phyloP scores from a whole-genome alignment of 2,329 filamentous ascomycete species.

The Fusarium guadeloupense region DNA sequence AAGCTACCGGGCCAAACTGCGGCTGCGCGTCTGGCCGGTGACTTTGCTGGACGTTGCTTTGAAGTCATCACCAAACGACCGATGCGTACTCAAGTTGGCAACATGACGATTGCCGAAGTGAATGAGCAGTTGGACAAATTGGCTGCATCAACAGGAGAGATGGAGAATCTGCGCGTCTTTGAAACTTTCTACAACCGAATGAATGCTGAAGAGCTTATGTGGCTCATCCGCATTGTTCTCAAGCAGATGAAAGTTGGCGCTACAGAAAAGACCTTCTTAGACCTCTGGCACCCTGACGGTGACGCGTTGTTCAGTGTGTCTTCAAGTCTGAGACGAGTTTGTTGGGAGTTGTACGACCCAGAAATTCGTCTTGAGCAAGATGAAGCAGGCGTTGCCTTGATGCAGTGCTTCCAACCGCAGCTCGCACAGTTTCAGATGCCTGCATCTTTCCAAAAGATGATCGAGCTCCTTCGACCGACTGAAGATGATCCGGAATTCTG shows the following conservation, averaged over 20 bases:
- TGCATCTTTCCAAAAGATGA: conserved; percentile 79
- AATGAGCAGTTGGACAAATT: conserved; percentile 86
- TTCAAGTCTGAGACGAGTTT: conserved; percentile 87
- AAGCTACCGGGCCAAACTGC: conserved; percentile 80
- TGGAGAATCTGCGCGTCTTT: conserved; percentile 84
- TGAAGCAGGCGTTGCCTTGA: conserved; percentile 78
- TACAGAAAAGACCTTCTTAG: conserved; percentile 87
- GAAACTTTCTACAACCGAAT: conserved; percentile 86
- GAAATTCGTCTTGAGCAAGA: conserved; percentile 77
- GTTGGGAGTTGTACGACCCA: conserved; percentile 89
- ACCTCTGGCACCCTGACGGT: conserved; percentile 82
- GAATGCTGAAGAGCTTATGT: conserved; percentile 93
- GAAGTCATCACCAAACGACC: conserved; percentile 87
- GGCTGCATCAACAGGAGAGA: conserved; percentile 78
- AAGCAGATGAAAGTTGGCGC: conserved; percentile 79
- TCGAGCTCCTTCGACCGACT: conserved; percentile 70
- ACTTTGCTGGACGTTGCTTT: conserved; percentile 90
- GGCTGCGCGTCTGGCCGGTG: conserved; percentile 76
- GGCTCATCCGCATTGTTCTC: conserved; percentile 93
- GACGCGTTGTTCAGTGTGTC: conserved; percentile 87
- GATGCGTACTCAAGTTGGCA: conserved; percentile 75
- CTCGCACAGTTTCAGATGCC: conserved; percentile 91
- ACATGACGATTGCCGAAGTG: conserved; percentile 88
- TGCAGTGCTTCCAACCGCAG: conserved; percentile 97
- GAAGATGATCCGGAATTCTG: conserved; percentile 83